These are phyloP conservation scores for Bifiguratus adelaidae DNA, from an alignment of 192 early-diverging fungal genomes.

Conservation along the genomic window DNA sequence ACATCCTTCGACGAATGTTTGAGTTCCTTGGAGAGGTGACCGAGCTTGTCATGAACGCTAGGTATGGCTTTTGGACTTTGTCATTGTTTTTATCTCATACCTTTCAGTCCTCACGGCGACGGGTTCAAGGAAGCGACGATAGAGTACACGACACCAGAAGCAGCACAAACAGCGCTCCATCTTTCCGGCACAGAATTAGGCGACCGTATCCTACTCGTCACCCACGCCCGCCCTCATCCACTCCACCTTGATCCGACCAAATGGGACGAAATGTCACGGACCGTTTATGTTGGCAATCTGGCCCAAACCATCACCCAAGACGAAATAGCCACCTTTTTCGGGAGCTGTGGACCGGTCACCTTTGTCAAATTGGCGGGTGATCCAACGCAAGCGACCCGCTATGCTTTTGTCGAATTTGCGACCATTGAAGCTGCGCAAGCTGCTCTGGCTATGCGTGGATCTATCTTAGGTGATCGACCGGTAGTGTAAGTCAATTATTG, in stretches of 20 bases:
- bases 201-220: conserved; percentile 48
- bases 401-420: conserved; percentile 76
- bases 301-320: conserved; percentile 36
- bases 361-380: conserved; percentile 74
- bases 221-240: conserved; percentile 23
- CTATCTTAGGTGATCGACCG: conserved; percentile 46
- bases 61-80: neutral
- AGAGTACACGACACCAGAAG: conserved; percentile 35
- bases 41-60: conserved; percentile 11
- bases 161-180: conserved; percentile 42
- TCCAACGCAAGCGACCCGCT: conserved; percentile 47
- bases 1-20: conserved; percentile 45
- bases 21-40: conserved; percentile 41
- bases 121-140: conserved; percentile 43
- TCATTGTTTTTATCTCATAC: conserved; percentile 9
- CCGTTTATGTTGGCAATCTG: conserved; percentile 70
- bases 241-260: conserved; percentile 50
- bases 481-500: conserved; percentile 34
- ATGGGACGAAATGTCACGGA: conserved; percentile 68
- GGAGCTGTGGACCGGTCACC: conserved; percentile 49
- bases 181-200: conserved; percentile 57
- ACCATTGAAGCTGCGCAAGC: conserved; percentile 36
- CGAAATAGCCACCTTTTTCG: conserved; percentile 51
- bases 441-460: conserved; percentile 55
- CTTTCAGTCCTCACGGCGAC: conserved; percentile 19